These are phyloP conservation scores for Pulveroboletus sp. DNA, from an alignment of 768 basidiomycete genomes.

Conservation along the genomic window DNA sequence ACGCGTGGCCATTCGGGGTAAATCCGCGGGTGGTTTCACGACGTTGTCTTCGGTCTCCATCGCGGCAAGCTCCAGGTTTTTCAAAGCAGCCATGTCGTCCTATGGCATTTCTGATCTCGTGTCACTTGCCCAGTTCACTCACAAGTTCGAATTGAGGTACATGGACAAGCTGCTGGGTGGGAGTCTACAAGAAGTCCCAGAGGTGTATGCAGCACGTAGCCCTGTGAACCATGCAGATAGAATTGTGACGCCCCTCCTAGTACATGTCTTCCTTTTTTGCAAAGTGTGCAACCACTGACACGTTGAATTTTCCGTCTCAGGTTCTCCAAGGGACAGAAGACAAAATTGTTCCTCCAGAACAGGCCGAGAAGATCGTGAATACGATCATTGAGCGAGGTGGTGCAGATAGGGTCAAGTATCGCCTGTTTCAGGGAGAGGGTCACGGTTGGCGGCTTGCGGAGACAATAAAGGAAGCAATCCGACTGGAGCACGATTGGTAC, in stretches of 20 bases:
- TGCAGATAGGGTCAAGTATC: conserved; percentile 30
- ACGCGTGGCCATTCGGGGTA: conserved; percentile 65
- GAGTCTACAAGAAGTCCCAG: conserved; percentile 44
- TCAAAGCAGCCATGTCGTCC: conserved; percentile 59
- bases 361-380: conserved; percentile 40
- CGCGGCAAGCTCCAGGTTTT: conserved; percentile 37
- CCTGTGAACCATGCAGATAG: conserved; percentile 58
- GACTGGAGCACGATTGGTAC: conserved; percentile 36
- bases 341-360: conserved; percentile 61
- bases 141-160: conserved; percentile 67
- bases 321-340: conserved; percentile 66
- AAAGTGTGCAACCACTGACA: neutral
- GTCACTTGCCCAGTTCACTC: conserved; percentile 55
- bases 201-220: conserved; percentile 55
- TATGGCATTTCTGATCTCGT: conserved; percentile 67
- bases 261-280: conserved; percentile 26
- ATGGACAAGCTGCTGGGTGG: conserved; percentile 63
- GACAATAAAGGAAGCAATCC: conserved; percentile 33
- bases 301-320: conserved; percentile 31
- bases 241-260: conserved; percentile 61
- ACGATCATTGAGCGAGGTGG: conserved; percentile 20
- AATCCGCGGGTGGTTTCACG: conserved; percentile 72
- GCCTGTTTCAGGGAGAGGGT: conserved; percentile 42
- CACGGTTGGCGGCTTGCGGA: conserved; percentile 37
- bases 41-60: conserved; percentile 45